Evolutionary conservation across 2,329 filamentous ascomycete species (phyloP), one percentile per base, ranked within the genome.

Genomic region (Botrytis tulipae): DNA sequence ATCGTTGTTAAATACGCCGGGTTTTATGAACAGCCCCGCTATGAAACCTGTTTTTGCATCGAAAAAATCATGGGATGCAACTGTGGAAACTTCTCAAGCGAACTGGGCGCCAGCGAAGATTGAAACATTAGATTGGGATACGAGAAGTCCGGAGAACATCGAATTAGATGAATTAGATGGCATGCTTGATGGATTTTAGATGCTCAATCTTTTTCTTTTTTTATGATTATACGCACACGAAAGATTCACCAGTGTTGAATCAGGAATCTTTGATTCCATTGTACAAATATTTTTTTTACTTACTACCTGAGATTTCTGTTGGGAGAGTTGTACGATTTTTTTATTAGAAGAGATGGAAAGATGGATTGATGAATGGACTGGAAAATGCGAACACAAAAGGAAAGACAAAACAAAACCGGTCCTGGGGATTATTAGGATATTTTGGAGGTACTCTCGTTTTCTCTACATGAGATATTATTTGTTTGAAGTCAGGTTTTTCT

Each of bases 131-230:
- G 91, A 92, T 80, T 87, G 87, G 81, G 87, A 89, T 74, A 82
- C 89, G 79, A 86, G 87, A 81, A 94, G 91, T 81, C 94, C 95
- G 1, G 96, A 98, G 84, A 92, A 90, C 76, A 91, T 98, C 78
- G 94, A 97, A 82, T 89, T 98, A 67, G 94, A 97, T 65, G 96
- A 99, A 85, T 90, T 98, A 37, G 95, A 98, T 80, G 90, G 92
- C 78, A 88, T 98, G 81, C 89, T 98, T 79, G 91, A 93, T 80
- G 91, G 89, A 77, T 93, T 81, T 57, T 78, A 76, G 71, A 57
- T 54, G n/a, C 12, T 57, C 37, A 20, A 20, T 32, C 68, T 40
- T 40, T 25, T 20, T 6, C 22, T 32, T 12, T 7, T 29, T 44
- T 48, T 62, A 60, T 42, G 51, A 62, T 20, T 29, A 61, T 62